Base-by-base conservation (phyloP, 139 green algal species). In the Chlorella vulgaris region DNA sequence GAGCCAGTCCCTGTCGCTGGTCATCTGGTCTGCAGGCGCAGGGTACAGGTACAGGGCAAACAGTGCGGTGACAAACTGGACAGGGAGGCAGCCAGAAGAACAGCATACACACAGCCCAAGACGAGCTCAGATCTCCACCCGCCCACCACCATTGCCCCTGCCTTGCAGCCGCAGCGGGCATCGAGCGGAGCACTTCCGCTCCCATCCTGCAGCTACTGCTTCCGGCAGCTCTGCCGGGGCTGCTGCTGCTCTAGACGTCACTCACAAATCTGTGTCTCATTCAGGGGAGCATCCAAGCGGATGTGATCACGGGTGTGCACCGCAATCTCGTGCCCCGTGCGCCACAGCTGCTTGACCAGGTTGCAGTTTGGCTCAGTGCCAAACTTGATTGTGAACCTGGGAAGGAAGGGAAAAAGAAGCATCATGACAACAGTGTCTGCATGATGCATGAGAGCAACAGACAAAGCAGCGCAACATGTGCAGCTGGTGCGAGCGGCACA, bases 221-320 rank as follows among this genome's bases (percentile, higher is more conserved):
- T n/a, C n/a, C n/a, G n/a, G n/a, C n/a, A n/a, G n/a, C n/a, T n/a
- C n/a, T n/a, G n/a, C n/a, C n/a, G n/a, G n/a, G n/a, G 38, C 22
- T 7, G 35, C 36, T 31, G n/a, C 1, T 21, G 0, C 18, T 68
- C 61, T 7, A 24, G 10, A 10, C 10, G 10, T 33, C 18, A 38
- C 73, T 47, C 53, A 79, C 73, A 50, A 28, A 51, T 51, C 51
- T 68, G 40, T 19, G 67, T 53, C 6, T 24, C 10, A n/a, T 79
- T 38, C 10, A 79, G 42, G 0, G 73, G 73, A 4, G 51, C 18
- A 53, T 69, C 53, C 51, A 79, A 53, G 10, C 73, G 73, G 5
- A 79, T 26, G 73, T 79, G 73, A 51, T 79, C 73, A 24, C 73
- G 73, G 7, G 73, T 79, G 73, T 79, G 73, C 73, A 79, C 51